Conservation (phyloP, 345 rosid species). For the Geranium brycei region DNA sequence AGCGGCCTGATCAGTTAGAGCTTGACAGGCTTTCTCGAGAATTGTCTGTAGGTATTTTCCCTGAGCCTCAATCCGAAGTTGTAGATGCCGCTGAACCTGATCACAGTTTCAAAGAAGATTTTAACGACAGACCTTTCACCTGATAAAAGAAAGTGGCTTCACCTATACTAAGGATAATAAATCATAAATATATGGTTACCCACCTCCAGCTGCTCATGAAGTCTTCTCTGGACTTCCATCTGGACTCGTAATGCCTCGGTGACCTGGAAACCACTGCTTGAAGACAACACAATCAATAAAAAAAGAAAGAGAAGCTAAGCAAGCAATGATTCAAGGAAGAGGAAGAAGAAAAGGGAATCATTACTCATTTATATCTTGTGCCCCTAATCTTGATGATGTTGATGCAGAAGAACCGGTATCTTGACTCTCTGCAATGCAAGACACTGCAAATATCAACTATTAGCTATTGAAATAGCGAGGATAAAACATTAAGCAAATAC, state of each 20-base stretch:
- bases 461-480: background rate
- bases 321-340: slow-evolving; percentile 9
- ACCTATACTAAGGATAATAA: too few relatives aligned
- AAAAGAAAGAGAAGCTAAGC: slow-evolving; percentile 13
- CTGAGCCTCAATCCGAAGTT: slow-evolving; percentile 80
- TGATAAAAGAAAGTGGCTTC: too few relatives aligned
- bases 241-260: slow-evolving; percentile 89
- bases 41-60: slow-evolving; percentile 75
- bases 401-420: slow-evolving; percentile 70
- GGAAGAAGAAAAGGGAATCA: slow-evolving; percentile 8
- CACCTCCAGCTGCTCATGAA: slow-evolving; percentile 94
- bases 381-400: slow-evolving; percentile 42
- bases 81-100: slow-evolving; percentile 83
- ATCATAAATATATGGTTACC: slow-evolving; percentile 10
- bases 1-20: slow-evolving; percentile 56
- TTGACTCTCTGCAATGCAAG: slow-evolving; percentile 75
- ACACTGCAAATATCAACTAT: slow-evolving; percentile 24
- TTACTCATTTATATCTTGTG: slow-evolving; percentile 73
- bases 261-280: slow-evolving; percentile 64
- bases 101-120: slow-evolving; percentile 1
- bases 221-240: slow-evolving; percentile 94
- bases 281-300: slow-evolving; percentile 11
- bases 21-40: slow-evolving; percentile 88
- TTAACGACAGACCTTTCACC: too few relatives aligned
- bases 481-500: too few relatives aligned